Percentiles rank a stretch among this genome's conserved stretches.
Conservation (phyloP, 345 rosid genomes). For the Cardamine chenopodiifolia region DNA sequence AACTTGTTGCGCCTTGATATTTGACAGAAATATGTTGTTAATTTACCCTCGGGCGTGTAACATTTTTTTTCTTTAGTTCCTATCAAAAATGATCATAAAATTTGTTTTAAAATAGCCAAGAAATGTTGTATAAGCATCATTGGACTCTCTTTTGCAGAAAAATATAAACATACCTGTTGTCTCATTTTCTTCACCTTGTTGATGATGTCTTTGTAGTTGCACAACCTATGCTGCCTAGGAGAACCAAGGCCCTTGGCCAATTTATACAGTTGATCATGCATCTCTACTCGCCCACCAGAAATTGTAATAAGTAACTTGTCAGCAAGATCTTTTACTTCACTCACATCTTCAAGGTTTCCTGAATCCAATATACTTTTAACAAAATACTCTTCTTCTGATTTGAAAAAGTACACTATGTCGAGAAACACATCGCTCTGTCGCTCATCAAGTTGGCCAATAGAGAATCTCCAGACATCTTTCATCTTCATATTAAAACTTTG, state of each 20-base stretch:
- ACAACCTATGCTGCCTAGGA: neutral
- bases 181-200: too few species aligned
- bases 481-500: constrained; percentile 11
- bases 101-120: too few species aligned
- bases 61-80: too few species aligned
- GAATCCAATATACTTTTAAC: constrained; percentile 14
- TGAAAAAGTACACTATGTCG: constrained; percentile 37
- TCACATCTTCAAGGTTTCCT: neutral
- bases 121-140: too few species aligned
- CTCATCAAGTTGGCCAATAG: constrained; percentile 29
- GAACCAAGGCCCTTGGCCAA: constrained; percentile 6
- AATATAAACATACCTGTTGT: too few species aligned
- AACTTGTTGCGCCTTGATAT: too few species aligned
- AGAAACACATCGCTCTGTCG: neutral
- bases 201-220: too few species aligned
- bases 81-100: too few species aligned
- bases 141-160: too few species aligned
- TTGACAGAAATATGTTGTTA: too few species aligned
- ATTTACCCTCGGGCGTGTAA: too few species aligned
- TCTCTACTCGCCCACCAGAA: neutral
- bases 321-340: neutral
- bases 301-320: constrained; percentile 36
- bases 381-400: neutral
- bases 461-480: neutral
- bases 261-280: constrained; percentile 35